phyloP scores from a whole-genome alignment of 257 asterid species.

The Lithospermum erythrorhizon region DNA sequence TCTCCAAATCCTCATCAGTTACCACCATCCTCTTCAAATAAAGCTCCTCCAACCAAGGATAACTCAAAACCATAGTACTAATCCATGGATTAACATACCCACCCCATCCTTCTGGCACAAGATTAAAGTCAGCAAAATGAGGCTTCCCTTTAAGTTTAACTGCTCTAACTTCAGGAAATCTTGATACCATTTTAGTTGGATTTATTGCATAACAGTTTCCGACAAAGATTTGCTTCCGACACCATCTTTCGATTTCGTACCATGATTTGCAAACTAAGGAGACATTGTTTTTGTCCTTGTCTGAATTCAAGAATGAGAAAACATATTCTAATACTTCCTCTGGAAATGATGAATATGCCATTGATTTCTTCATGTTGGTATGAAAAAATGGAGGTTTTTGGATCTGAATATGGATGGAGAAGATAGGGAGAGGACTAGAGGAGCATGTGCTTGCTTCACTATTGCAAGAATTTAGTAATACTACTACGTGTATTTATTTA shows the following conservation, averaged over 20 bases:
- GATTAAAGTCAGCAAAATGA: conserved; percentile 83
- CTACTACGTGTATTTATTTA: too few relatives aligned
- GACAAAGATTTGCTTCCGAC: conserved; percentile 61
- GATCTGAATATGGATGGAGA: too few relatives aligned
- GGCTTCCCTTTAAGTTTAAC: conserved; percentile 85
- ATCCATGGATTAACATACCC: conserved; percentile 68
- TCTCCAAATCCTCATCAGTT: conserved; percentile 64
- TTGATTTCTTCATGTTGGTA: not conserved
- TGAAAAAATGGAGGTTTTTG: too few relatives aligned
- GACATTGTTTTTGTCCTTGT: conserved; percentile 65
- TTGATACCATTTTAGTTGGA: conserved; percentile 54
- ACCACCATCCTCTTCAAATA: conserved; percentile 83
- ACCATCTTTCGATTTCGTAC: conserved; percentile 86
- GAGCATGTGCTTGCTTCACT: too few relatives aligned
- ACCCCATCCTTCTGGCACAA: conserved; percentile 94
- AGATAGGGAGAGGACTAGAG: too few relatives aligned
- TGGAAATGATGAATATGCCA: conserved; percentile 28
- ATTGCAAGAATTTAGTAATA: too few relatives aligned
- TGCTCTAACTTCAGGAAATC: conserved; percentile 72
- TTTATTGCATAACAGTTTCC: conserved; percentile 82
- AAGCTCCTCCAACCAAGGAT: conserved; percentile 73
- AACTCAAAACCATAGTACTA: conserved; percentile 51
- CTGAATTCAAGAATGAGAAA: conserved; percentile 21
- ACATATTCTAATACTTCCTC: conserved; percentile 59
- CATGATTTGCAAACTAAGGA: conserved; percentile 87